A percentile compares a stretch with the other conserved stretches of the same genome.
Evolutionary conservation across 225 moss, liverwort and hornwort genomes (phyloP).

Genomic region (Antitrichia curtipendula): DNA sequence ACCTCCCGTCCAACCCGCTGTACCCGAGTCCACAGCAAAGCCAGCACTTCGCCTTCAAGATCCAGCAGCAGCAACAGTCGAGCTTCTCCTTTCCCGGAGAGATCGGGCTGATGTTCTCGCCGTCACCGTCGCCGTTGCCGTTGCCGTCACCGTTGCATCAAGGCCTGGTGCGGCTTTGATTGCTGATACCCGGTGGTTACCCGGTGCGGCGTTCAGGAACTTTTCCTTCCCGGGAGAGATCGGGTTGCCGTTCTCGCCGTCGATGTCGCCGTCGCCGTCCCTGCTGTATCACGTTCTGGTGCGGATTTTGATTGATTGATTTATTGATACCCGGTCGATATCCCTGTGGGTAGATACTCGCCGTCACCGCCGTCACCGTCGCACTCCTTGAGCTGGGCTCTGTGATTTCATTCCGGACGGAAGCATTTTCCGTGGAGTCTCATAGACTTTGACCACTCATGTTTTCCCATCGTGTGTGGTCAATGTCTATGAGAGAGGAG

Average conservation of each 20-base stretch:
- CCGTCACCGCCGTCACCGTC: not conserved
- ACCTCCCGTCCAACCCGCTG: slow-evolving; percentile 2
- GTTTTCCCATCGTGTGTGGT: slow-evolving; percentile 24
- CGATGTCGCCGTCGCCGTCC: not conserved
- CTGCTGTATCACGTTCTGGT: not conserved
- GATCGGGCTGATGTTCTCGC: not conserved
- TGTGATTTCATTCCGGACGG: slow-evolving; percentile 6
- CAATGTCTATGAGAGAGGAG: slow-evolving; percentile 24
- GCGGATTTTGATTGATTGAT: not conserved
- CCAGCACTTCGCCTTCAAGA: slow-evolving; percentile 3
- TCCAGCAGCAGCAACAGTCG: not conserved
- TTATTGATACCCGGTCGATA: too few species aligned
- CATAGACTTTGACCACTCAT: slow-evolving; percentile 36
- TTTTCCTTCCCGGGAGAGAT: not conserved
- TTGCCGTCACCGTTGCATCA: not conserved
- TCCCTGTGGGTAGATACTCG: not conserved
- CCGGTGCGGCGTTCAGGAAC: not conserved
- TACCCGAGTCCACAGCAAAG: slow-evolving; percentile 7
- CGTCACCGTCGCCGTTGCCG: not conserved
- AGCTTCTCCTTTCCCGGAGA: not conserved
- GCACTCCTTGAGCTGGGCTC: not conserved
- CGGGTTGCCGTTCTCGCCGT: not conserved
- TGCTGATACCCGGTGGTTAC: not conserved
- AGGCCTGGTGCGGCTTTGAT: not conserved
- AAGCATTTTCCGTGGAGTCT: slow-evolving; percentile 24